phyloP scores from a whole-genome alignment of 2,329 filamentous ascomycete species.

The Epichloe festucae region DNA sequence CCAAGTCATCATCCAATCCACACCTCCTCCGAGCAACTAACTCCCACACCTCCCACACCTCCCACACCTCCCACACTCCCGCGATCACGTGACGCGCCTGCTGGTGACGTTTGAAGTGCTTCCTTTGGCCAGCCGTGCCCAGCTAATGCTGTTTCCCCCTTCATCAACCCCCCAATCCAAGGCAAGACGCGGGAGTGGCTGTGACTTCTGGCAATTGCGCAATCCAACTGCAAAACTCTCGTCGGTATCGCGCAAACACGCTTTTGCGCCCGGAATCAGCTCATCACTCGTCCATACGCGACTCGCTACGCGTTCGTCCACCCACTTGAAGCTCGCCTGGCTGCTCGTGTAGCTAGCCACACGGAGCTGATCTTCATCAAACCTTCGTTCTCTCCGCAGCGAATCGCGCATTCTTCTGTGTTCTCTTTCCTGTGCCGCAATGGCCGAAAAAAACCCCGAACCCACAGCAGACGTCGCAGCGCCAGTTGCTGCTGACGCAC shows the following conservation, averaged over 20 bases:
- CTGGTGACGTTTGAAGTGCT: constrained; percentile 25
- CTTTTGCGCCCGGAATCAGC: constrained; percentile 4
- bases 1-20: neutral
- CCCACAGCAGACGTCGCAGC: constrained; percentile 22
- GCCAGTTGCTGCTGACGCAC: constrained; percentile 18
- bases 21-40: neutral
- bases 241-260: constrained; percentile 2
- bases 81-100: constrained; percentile 19
- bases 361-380: neutral
- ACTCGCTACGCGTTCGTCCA: constrained; percentile 11
- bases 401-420: constrained; percentile 11
- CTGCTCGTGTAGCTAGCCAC: neutral
- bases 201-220: constrained; percentile 5
- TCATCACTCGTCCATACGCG: constrained; percentile 7
- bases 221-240: constrained; percentile 1
- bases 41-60: neutral
- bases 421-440: constrained; percentile 12
- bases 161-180: constrained; percentile 3
- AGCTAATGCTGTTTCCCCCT: constrained; percentile 1
- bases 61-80: neutral
- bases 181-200: constrained; percentile 6
- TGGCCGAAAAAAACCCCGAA: constrained; percentile 26
- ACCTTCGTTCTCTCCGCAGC: constrained; percentile 1
- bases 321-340: constrained; percentile 6
- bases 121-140: constrained; percentile 20